Conservation (phyloP, 2,329 filamentous ascomycete genomes). For the Mollisia scopiformis region DNA sequence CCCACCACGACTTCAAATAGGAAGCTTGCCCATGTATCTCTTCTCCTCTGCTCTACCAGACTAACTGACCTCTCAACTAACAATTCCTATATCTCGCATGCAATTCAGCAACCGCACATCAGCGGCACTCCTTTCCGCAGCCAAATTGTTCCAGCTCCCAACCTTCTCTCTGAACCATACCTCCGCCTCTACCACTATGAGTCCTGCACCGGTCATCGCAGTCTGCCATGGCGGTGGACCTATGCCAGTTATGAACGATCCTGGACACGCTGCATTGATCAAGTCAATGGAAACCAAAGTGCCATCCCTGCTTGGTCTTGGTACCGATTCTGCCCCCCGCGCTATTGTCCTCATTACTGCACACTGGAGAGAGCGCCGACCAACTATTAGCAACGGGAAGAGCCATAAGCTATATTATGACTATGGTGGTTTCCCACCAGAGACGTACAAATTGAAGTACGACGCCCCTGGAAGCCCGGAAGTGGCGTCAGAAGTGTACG, state of each 20-base stretch:
- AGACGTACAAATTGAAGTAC: slow-evolving; percentile 58
- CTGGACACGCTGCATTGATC: slow-evolving; percentile 52
- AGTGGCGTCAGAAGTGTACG: slow-evolving; percentile 51
- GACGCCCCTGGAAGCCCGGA: slow-evolving; percentile 57
- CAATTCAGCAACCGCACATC: not conserved
- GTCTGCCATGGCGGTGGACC: slow-evolving; percentile 46
- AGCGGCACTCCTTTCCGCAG: too few relatives aligned
- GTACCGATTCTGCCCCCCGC: slow-evolving; percentile 58
- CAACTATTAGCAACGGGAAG: slow-evolving; percentile 53
- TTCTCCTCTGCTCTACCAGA: too few relatives aligned
- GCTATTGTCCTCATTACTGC: slow-evolving; percentile 78
- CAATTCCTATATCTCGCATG: too few relatives aligned
- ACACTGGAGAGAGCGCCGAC: slow-evolving; percentile 68
- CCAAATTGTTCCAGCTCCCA: too few relatives aligned
- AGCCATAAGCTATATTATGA: slow-evolving; percentile 57
- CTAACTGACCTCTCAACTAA: too few relatives aligned
- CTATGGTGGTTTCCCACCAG: slow-evolving; percentile 61
- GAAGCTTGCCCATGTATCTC: too few relatives aligned
- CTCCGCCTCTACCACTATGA: too few relatives aligned
- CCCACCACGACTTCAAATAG: too few relatives aligned
- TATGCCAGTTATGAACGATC: slow-evolving; percentile 60
- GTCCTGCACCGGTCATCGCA: slow-evolving; percentile 23
- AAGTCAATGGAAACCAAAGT: slow-evolving; percentile 55
- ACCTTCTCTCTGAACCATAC: too few relatives aligned
- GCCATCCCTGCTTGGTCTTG: slow-evolving; percentile 57